These are phyloP conservation scores for Capsella rubella DNA, from an alignment of 441 rosid species.

Conservation along the genomic window DNA sequence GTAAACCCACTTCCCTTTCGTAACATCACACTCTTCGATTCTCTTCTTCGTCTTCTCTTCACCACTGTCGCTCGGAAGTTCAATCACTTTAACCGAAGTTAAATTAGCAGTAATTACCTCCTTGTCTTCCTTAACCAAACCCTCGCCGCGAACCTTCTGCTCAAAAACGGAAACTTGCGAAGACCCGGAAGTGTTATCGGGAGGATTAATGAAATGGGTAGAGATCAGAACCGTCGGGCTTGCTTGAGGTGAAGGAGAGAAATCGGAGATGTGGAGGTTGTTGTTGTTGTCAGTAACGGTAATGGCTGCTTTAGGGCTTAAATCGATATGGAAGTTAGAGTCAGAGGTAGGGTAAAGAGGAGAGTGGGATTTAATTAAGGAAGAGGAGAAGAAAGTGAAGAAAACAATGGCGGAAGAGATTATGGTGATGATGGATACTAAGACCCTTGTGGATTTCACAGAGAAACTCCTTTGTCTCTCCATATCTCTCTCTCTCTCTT, in stretches of 20 bases:
- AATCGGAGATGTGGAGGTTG: conserved; percentile 34
- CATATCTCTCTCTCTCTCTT: conserved; percentile 45
- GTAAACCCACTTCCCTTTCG: conserved; percentile 84
- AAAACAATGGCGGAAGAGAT: conserved; percentile 65
- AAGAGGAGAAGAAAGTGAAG: conserved; percentile 59
- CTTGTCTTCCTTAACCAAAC: conserved; percentile 39
- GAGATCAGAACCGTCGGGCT: conserved; percentile 44
- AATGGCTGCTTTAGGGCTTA: conserved; percentile 42
- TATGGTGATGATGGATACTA: conserved; percentile 54
- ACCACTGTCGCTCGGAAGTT: conserved; percentile 38
- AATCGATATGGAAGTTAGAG: conserved; percentile 51
- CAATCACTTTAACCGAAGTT: conserved; percentile 37
- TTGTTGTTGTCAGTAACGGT: conserved; percentile 20
- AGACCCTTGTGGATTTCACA: conserved; percentile 62
- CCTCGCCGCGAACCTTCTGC: conserved; percentile 40
- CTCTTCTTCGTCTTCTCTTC: conserved; percentile 45
- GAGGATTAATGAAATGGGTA: conserved; percentile 42
- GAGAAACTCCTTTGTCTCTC: conserved; percentile 84
- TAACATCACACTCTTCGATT: conserved; percentile 62
- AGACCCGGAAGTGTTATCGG: conserved; percentile 53
- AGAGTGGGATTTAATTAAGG: conserved; percentile 63
- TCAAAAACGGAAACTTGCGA: conserved; percentile 37
- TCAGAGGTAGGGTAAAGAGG: conserved; percentile 44
- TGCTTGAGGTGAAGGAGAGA: conserved; percentile 40
- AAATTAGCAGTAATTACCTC: conserved; percentile 25